phyloP scores from a whole-genome alignment of 2,329 filamentous ascomycete genomes.

The Dissoconium aciculare region DNA sequence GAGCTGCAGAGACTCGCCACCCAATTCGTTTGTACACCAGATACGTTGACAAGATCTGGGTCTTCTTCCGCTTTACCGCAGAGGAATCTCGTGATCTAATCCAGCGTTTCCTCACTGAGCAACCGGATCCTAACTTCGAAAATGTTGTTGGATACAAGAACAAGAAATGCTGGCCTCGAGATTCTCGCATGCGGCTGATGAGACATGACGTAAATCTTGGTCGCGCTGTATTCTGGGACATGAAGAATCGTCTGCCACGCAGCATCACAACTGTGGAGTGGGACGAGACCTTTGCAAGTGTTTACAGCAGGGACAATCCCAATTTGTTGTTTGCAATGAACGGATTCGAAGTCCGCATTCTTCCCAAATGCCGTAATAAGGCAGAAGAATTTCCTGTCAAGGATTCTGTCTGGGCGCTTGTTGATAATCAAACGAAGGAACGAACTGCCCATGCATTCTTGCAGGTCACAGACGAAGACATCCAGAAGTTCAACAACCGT shows the following conservation, averaged over 20 bases:
- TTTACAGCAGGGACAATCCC: conserved; percentile 95
- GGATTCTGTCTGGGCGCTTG: conserved; percentile 94
- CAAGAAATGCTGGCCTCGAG: conserved; percentile 98
- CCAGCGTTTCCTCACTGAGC: conserved; percentile 92
- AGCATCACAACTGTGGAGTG: conserved; percentile 96
- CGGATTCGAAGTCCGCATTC: conserved; percentile 89
- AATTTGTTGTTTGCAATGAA: conserved; percentile 96
- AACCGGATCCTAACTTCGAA: conserved; percentile 96
- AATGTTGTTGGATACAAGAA: conserved; percentile 98
- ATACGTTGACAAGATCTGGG: conserved; percentile 98
- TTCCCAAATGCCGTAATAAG: conserved; percentile 87
- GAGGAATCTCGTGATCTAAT: conserved; percentile 94
- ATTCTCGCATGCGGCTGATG: conserved; percentile 96
- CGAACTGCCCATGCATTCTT: conserved; percentile 94
- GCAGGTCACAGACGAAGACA: conserved; percentile 94
- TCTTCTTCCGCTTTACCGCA: conserved; percentile 83
- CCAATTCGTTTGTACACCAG: conserved; percentile 95
- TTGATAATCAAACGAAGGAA: conserved; percentile 93
- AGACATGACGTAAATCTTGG: conserved; percentile 96
- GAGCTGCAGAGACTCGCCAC: conserved; percentile 80
- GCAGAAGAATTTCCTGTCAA: conserved; percentile 96
- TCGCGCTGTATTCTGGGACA: conserved; percentile 93
- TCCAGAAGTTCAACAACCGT: conserved; percentile 97
- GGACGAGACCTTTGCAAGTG: conserved; percentile 96
- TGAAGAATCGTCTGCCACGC: conserved; percentile 89